Evolutionary conservation across 2,329 filamentous ascomycete species (phyloP).

Genomic region (Pleurostoma richardsiae): DNA sequence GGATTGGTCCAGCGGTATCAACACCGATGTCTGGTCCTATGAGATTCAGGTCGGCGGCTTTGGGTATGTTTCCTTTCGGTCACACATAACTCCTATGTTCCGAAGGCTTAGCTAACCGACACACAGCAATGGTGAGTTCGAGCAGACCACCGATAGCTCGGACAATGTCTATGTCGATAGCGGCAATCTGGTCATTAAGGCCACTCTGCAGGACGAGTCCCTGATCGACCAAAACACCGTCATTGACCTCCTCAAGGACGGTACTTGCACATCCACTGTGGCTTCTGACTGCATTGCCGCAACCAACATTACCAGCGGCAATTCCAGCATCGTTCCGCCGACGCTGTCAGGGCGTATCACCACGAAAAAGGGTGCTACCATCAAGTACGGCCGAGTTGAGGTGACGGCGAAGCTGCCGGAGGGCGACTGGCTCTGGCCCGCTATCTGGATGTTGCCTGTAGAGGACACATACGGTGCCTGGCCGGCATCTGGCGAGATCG

Average conservation of each 20-base stretch:
- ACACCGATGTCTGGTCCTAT: conserved; percentile 63
- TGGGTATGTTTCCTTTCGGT: conserved; percentile 49
- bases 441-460: conserved; percentile 85
- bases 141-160: conserved; percentile 65
- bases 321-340: conserved; percentile 72
- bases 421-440: conserved; percentile 87
- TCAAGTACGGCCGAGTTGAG: conserved; percentile 79
- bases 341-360: conserved; percentile 74
- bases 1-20: conserved; percentile 54
- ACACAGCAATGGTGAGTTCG: conserved; percentile 72
- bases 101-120: no score
- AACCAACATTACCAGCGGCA: conserved; percentile 67
- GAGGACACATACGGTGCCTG: conserved; percentile 68
- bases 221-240: conserved; percentile 62
- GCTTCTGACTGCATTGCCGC: conserved; percentile 59
- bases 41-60: conserved; percentile 72
- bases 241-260: conserved; percentile 62
- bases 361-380: conserved; percentile 63
- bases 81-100: conserved; percentile 2
- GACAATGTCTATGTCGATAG: conserved; percentile 72
- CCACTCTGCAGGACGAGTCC: conserved; percentile 66
- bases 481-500: conserved; percentile 79
- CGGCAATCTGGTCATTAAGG: conserved; percentile 67
- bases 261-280: conserved; percentile 60
- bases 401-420: conserved; percentile 70